Evolutionary conservation across 2,329 filamentous ascomycete species (phyloP).

Genomic region (Colletotrichum liaoningense): DNA sequence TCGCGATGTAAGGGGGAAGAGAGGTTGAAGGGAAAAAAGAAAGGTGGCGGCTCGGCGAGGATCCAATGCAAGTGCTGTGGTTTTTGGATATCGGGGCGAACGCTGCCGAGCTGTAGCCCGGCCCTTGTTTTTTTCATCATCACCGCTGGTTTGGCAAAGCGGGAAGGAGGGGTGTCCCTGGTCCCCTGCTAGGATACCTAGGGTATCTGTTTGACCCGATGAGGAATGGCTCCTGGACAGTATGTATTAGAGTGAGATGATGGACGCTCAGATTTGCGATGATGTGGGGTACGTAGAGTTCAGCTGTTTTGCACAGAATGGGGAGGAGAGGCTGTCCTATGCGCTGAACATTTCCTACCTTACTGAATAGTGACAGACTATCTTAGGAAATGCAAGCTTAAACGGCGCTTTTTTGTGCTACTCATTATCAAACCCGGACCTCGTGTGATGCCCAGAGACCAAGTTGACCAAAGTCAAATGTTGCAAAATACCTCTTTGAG

Average conservation of each 20-base stretch:
- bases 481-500: no score
- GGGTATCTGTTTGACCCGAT: not conserved
- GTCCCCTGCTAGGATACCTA: not conserved
- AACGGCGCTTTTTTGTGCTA: not conserved
- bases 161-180: not conserved
- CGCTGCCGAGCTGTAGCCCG: not conserved
- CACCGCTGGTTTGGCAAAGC: not conserved
- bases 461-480: not conserved
- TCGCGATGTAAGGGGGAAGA: conserved; percentile 1
- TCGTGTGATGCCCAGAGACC: not conserved
- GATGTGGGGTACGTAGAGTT: not conserved
- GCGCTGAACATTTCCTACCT: not conserved
- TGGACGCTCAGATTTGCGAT: not conserved
- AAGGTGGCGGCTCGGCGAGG: not conserved
- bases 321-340: not conserved
- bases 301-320: not conserved
- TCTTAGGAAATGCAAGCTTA: not conserved
- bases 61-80: not conserved
- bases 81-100: not conserved
- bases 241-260: not conserved
- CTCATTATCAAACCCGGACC: not conserved
- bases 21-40: not conserved
- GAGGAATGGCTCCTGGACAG: not conserved
- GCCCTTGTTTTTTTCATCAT: not conserved
- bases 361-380: not conserved